Evolutionary conservation across 2,329 filamentous ascomycete species (phyloP), one percentile per base, ranked within the genome.

Genomic region (Lachnellula hyalina): DNA sequence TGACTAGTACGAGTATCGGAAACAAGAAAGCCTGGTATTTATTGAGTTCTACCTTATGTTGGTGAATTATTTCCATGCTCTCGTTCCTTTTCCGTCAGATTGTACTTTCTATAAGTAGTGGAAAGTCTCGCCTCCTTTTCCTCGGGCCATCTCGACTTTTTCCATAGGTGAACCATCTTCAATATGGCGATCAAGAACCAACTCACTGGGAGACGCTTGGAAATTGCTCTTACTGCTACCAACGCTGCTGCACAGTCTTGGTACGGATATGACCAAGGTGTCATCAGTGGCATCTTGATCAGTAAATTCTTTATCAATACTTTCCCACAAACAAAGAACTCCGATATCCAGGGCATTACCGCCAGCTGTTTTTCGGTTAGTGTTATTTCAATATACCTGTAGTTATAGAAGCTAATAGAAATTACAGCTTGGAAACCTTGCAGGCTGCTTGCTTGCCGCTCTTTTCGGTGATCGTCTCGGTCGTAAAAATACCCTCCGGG

Each of bases 241-340:
- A 59, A 59, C 19, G 50, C 56, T 6, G 56, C 56, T n/a, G 56
- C 56, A 25, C 56, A 59, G 34, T 61, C 67, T n/a, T 70, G 68
- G 67, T 70, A 69, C 52, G 68, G 68, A 7, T 71, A 71, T 47
- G 86, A 89, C 68, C 84, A 87, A 71, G 83, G 86, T 67, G 85
- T 89, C 14, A 89, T 87, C 78, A 85, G 83, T 47, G 84, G 83
- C 54, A 82, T 91, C 59, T 72, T 91, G 53, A 89, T 86, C 4
- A 76, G 90, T 59, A 71, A 77, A 23, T 76, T 77, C 11, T 88
- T 87, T 61, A 72, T 82, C 2, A 61, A 69, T 1, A 69, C 72
- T 9, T 83, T 83, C 59, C 80, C 79, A 0, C 64, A 59, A 38
- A 59, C 57, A 17, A 56, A 50, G 2, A 55, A 75, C 32, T 66